Conservation (phyloP, 2,329 filamentous ascomycete genomes). For the Alternaria infectoria region DNA sequence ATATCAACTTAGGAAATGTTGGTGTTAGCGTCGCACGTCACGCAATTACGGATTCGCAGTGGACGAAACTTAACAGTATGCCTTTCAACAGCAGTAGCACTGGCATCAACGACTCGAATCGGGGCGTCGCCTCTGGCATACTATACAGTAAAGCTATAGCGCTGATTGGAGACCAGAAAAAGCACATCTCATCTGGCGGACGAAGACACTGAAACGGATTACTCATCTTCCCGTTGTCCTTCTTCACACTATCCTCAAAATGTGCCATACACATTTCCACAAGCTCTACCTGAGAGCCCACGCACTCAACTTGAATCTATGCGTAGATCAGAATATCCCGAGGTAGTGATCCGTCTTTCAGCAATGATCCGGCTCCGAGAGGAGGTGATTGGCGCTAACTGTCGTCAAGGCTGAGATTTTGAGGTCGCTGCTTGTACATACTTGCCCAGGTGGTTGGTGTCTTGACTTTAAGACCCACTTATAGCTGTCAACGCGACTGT, state of each 20-base stretch:
- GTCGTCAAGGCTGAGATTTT: too few species aligned
- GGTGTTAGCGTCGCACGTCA: neutral
- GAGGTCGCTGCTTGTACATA: too few species aligned
- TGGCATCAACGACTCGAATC: neutral
- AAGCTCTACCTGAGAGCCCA: neutral
- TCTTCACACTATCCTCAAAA: neutral
- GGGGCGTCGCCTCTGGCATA: neutral
- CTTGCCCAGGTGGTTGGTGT: too few species aligned
- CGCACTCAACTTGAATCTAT: too few species aligned
- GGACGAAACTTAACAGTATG: neutral
- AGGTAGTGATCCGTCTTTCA: too few species aligned
- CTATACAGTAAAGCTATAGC: neutral
- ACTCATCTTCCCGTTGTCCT: neutral
- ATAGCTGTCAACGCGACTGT: too few species aligned
- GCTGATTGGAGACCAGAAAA: neutral
- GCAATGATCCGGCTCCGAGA: too few species aligned
- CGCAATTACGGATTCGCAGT: neutral
- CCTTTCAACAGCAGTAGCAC: neutral
- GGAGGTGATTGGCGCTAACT: too few species aligned
- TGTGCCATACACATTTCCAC: neutral
- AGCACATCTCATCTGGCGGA: neutral
- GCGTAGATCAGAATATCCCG: too few species aligned
- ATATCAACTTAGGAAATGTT: fast-evolving
- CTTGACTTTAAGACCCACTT: too few species aligned
- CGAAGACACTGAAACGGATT: neutral